These are phyloP conservation scores for Tephrocybe rancida DNA, from an alignment of 768 basidiomycete species.

Conservation along the genomic window DNA sequence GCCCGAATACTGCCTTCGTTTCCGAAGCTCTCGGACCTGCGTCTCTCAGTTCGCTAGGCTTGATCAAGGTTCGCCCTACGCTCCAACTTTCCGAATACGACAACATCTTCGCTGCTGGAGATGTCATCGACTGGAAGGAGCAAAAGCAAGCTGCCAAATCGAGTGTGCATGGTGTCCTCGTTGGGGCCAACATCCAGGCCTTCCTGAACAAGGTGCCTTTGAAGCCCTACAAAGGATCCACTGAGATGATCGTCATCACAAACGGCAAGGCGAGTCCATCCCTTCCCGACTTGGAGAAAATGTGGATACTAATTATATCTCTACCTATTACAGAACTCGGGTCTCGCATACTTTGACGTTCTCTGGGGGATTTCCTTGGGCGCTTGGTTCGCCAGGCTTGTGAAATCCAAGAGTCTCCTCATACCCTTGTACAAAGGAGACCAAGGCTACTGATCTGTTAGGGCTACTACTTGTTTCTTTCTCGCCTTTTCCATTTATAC, in stretches of 20 bases:
- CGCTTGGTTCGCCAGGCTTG: slow-evolving; percentile 39
- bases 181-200: slow-evolving; percentile 50
- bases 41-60: slow-evolving; percentile 38
- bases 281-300: not conserved
- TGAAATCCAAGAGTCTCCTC: slow-evolving; percentile 41
- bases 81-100: slow-evolving; percentile 55
- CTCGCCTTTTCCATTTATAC: not conserved
- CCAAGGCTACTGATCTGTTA: slow-evolving; percentile 14
- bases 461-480: not conserved
- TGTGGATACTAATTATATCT: slow-evolving; percentile 2
- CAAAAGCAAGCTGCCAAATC: slow-evolving; percentile 61
- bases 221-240: slow-evolving; percentile 48
- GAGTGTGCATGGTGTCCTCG: slow-evolving; percentile 42
- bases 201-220: slow-evolving; percentile 36
- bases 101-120: slow-evolving; percentile 67
- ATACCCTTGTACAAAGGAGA: slow-evolving; percentile 18
- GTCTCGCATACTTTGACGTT: slow-evolving; percentile 42
- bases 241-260: slow-evolving; percentile 59
- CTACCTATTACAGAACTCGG: slow-evolving; percentile 36
- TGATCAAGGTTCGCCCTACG: slow-evolving; percentile 57
- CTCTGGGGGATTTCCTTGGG: slow-evolving; percentile 52
- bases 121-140: slow-evolving; percentile 65
- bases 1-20: slow-evolving; percentile 56
- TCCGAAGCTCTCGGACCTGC: slow-evolving; percentile 36
- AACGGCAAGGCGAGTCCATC: slow-evolving; percentile 51